phyloP scores from a whole-genome alignment of 495 filamentous ascomycete species.

The Parathielavia hyrcaniae region DNA sequence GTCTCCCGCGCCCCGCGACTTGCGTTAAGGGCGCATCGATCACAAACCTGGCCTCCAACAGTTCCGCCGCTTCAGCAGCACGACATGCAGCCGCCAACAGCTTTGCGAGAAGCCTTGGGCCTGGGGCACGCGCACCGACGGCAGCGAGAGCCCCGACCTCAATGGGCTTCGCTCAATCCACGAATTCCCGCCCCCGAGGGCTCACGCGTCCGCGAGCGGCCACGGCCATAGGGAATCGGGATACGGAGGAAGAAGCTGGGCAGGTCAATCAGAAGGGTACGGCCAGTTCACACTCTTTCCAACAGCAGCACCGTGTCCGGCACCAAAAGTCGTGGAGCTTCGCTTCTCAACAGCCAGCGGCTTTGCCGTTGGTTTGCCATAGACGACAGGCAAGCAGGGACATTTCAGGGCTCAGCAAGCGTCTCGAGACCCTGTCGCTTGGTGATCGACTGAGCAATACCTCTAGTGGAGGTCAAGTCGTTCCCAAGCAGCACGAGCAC shows the following conservation, averaged over 20 bases:
- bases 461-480: conserved; percentile 37
- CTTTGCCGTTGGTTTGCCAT: conserved; percentile 16
- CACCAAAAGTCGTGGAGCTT: conserved; percentile 27
- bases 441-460: conserved; percentile 12
- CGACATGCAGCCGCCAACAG: conserved; percentile 34
- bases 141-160: conserved; percentile 46
- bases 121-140: conserved; percentile 45
- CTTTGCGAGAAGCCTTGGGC: conserved; percentile 54
- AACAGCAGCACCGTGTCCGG: conserved; percentile 27
- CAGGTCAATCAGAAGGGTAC: conserved; percentile 59
- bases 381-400: conserved; percentile 23
- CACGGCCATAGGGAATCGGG: conserved; percentile 54
- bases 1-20: background rate
- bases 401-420: conserved; percentile 21
- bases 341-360: conserved; percentile 28
- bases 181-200: conserved; percentile 38
- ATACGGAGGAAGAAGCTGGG: conserved; percentile 33
- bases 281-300: conserved; percentile 26
- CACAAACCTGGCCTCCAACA: conserved; percentile 2
- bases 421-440: conserved; percentile 31
- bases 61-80: background rate
- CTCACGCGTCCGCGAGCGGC: conserved; percentile 46
- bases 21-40: conserved; percentile 26
- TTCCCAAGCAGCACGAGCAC: conserved; percentile 21
- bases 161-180: conserved; percentile 37